Conservation (phyloP, 192 early-diverging fungal species). For the Coemansia sp. region DNA sequence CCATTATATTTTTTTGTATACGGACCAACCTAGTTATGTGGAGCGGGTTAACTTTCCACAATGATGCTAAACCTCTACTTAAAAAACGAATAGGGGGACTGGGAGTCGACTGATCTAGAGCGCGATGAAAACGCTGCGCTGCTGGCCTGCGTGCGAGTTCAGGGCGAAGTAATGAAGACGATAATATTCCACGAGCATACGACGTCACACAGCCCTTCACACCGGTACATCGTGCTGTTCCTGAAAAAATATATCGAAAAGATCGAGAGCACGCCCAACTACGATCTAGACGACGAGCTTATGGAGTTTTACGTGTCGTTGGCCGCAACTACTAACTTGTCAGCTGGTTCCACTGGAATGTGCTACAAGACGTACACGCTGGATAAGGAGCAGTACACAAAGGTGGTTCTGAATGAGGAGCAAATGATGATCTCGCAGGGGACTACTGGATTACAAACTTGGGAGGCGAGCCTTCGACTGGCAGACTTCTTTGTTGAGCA, state of each 20-base stretch:
- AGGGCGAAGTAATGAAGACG: constrained; percentile 53
- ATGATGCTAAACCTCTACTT: not conserved
- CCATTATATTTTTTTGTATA: not conserved
- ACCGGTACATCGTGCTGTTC: constrained; percentile 46
- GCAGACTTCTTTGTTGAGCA: constrained; percentile 58
- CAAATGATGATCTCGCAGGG: constrained; percentile 60
- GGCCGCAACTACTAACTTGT: constrained; percentile 26
- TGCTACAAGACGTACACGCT: constrained; percentile 56
- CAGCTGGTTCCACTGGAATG: constrained; percentile 14
- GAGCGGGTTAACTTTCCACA: not conserved
- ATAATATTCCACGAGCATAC: constrained; percentile 55
- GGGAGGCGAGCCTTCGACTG: constrained; percentile 64
- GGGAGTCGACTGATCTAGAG: constrained; percentile 24
- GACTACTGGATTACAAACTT: constrained; percentile 65
- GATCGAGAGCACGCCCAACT: constrained; percentile 33
- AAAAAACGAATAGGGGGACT: constrained; percentile 27
- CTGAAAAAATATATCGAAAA: constrained; percentile 45
- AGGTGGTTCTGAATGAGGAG: constrained; percentile 59
- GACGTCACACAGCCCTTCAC: constrained; percentile 34
- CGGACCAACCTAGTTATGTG: not conserved
- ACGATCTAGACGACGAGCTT: constrained; percentile 49
- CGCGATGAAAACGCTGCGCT: constrained; percentile 29
- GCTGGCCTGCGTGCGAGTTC: constrained; percentile 36
- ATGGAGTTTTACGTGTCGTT: constrained; percentile 48
- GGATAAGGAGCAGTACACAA: constrained; percentile 47